Conservation (phyloP, 2,329 filamentous ascomycete genomes). For the Aciculosporium take region DNA sequence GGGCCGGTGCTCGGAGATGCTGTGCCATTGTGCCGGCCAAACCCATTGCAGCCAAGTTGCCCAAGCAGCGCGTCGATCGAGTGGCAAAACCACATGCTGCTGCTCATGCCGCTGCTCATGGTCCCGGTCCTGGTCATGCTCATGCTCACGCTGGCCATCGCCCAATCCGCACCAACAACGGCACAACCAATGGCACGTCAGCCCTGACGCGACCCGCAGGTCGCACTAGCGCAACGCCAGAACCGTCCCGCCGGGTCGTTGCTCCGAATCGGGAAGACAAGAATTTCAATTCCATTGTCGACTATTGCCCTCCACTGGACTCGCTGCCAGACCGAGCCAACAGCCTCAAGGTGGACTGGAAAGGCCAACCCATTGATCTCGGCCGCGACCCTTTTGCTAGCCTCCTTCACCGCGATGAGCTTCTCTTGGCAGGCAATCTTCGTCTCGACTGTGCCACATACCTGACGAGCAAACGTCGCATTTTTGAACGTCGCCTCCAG, state of each 20-base stretch:
- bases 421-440: constrained; percentile 61
- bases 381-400: constrained; percentile 53
- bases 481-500: constrained; percentile 65
- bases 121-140: too few relatives aligned
- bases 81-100: constrained; percentile 21
- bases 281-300: constrained; percentile 56
- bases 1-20: constrained; percentile 24
- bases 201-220: constrained; percentile 16
- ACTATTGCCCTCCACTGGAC: constrained; percentile 56
- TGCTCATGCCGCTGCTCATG: too few relatives aligned
- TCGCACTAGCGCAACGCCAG: constrained; percentile 32
- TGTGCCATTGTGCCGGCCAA: constrained; percentile 31
- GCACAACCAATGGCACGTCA: neutral
- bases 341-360: constrained; percentile 75
- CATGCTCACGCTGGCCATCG: constrained; percentile 18
- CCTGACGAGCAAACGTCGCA: constrained; percentile 80
- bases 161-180: constrained; percentile 9
- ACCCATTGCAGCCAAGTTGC: constrained; percentile 16
- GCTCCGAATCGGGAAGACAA: constrained; percentile 67
- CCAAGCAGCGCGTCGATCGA: constrained; percentile 19
- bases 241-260: constrained; percentile 35
- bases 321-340: constrained; percentile 54
- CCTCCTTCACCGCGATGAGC: constrained; percentile 65
- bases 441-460: constrained; percentile 80
- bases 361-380: constrained; percentile 65